Conservation (phyloP, 2,329 filamentous ascomycete genomes). For the Sarocladium kiliense region DNA sequence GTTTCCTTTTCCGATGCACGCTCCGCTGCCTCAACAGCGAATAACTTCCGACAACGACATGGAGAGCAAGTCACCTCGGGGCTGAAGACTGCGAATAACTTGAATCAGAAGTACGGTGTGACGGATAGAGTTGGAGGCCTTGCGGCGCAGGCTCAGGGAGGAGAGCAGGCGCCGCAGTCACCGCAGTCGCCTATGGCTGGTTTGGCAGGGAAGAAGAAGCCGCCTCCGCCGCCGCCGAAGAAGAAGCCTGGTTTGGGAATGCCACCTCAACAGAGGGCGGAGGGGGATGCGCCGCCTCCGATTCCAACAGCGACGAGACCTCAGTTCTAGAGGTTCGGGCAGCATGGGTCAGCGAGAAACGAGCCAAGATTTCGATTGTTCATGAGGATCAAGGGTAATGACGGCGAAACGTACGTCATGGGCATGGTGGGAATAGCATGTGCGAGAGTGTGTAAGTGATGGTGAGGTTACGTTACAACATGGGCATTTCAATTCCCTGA, state of each 20-base stretch:
- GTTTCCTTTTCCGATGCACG: conserved; percentile 55
- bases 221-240: conserved; percentile 45
- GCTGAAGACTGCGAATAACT: conserved; percentile 46
- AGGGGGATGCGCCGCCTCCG: conserved; percentile 39
- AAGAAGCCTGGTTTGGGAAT: conserved; percentile 40
- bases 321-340: conserved; percentile 29
- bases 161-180: not conserved
- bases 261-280: conserved; percentile 13
- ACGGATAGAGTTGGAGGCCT: conserved; percentile 29
- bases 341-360: too few relatives aligned
- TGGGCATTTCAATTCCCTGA: too few relatives aligned
- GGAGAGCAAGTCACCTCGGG: conserved; percentile 62
- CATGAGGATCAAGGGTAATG: too few relatives aligned
- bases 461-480: too few relatives aligned
- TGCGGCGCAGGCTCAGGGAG: conserved; percentile 15
- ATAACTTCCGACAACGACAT: conserved; percentile 66
- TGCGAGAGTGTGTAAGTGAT: too few relatives aligned
- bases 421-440: not conserved
- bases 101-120: conserved; percentile 60
- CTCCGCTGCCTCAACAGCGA: conserved; percentile 54
- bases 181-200: conserved; percentile 8
- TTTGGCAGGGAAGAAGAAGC: conserved; percentile 45
- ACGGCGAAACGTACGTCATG: too few relatives aligned
- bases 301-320: conserved; percentile 48
- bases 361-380: too few relatives aligned